Conservation (phyloP, 805 yeast species). For the Schwanniomyces vanrijiae region DNA sequence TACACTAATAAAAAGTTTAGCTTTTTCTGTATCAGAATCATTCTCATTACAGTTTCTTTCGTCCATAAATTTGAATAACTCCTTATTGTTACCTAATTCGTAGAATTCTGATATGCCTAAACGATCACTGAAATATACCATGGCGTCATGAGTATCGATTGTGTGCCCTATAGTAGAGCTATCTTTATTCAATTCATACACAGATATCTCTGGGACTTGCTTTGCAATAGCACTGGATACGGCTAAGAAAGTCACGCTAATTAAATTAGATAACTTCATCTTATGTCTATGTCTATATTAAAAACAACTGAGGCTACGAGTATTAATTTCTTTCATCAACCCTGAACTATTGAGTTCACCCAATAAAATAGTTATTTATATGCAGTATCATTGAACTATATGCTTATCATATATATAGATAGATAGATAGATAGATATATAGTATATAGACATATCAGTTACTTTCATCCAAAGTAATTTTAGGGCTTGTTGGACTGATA, state of each 20-base stretch:
- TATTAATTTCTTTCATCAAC: not conserved
- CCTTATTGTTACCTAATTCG: conserved; percentile 28
- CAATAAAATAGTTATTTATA: not conserved
- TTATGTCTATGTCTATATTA: not conserved
- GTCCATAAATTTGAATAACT: conserved; percentile 24
- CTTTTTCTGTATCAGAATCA: conserved; percentile 8
- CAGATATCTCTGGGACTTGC: conserved; percentile 2
- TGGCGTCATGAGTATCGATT: conserved; percentile 24
- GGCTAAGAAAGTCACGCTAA: conserved; percentile 4
- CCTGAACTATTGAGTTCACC: conserved; percentile 1
- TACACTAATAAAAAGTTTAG: conserved; percentile 37
- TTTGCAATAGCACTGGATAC: conserved; percentile 3
- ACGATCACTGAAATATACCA: conserved; percentile 46
- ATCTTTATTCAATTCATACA: conserved; percentile 7
- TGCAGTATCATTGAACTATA: conserved; percentile 3
- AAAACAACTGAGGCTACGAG: not conserved
- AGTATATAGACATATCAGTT: conserved; percentile 10
- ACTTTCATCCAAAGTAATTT: conserved; percentile 40
- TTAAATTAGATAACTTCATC: conserved; percentile 6
- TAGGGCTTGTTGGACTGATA: conserved; percentile 25
- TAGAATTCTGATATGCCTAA: conserved; percentile 40
- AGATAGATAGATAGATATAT: not conserved
- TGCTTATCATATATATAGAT: conserved; percentile 2
- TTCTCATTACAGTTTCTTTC: conserved; percentile 8
- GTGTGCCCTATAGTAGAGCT: not conserved